These are phyloP conservation scores for Pyricularia pennisetigena DNA, from an alignment of 2,329 filamentous ascomycete genomes.

Conservation along the genomic window DNA sequence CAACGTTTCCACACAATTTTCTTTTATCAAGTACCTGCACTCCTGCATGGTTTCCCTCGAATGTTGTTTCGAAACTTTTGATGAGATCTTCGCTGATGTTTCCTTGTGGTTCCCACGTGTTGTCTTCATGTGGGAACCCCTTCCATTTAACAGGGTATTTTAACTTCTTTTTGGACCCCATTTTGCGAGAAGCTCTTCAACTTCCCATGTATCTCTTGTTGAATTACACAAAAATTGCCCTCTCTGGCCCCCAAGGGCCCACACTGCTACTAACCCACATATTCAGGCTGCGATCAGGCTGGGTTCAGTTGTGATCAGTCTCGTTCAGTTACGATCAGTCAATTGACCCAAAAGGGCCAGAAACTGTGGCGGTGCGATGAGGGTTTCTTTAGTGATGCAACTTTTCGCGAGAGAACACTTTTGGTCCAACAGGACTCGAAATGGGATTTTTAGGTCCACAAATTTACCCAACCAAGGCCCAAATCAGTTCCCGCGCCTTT, in stretches of 20 bases:
- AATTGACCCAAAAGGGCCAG: slow-evolving; percentile 3
- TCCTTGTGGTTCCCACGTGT: neutral
- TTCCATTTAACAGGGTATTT: neutral
- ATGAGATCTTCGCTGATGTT: neutral
- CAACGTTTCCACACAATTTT: too few relatives aligned
- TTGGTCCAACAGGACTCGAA: neutral
- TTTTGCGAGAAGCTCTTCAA: neutral
- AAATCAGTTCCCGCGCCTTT: too few relatives aligned
- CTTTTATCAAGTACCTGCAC: too few relatives aligned
- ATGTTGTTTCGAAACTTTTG: too few relatives aligned
- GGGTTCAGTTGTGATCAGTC: too few relatives aligned
- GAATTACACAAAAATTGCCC: neutral
- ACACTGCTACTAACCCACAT: neutral
- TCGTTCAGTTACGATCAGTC: neutral
- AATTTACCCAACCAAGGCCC: too few relatives aligned
- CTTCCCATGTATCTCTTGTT: neutral
- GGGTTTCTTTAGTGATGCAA: slow-evolving; percentile 1
- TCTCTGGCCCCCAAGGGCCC: neutral
- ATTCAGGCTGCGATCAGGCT: slow-evolving; percentile 6
- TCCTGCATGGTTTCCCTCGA: too few relatives aligned
- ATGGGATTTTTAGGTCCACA: too few relatives aligned
- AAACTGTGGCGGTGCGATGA: slow-evolving; percentile 5
- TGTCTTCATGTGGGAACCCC: neutral
- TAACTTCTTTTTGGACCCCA: neutral
- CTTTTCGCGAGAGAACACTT: slow-evolving; percentile 8